Evolutionary conservation across 2,329 filamentous ascomycete genomes (phyloP).

Genomic region (Fusarium foetens): DNA sequence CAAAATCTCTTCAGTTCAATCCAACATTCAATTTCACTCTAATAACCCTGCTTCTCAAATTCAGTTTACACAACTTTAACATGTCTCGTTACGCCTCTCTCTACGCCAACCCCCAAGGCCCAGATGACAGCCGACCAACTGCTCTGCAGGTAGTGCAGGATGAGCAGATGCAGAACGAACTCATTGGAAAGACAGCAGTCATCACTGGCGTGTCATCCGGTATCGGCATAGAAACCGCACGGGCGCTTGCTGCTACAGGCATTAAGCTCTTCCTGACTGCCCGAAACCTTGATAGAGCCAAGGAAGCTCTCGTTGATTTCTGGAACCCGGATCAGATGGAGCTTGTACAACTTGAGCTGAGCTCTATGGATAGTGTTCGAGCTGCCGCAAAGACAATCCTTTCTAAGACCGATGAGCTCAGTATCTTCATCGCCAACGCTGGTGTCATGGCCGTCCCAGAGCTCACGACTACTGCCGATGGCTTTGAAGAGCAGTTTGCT

Average conservation of each 20-base stretch:
- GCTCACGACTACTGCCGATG: constrained; percentile 14
- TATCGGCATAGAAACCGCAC: constrained; percentile 56
- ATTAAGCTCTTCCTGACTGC: constrained; percentile 38
- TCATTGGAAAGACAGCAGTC: background rate
- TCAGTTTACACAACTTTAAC: background rate
- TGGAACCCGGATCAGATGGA: constrained; percentile 26
- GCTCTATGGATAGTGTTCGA: constrained; percentile 21
- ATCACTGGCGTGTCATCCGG: constrained; percentile 50
- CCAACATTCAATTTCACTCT: fast-evolving
- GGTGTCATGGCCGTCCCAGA: constrained; percentile 30
- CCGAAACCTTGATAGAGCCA: constrained; percentile 34
- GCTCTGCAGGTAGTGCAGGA: constrained; percentile 5
- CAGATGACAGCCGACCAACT: constrained; percentile 4
- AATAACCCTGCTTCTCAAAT: fast-evolving
- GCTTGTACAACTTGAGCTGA: constrained; percentile 38
- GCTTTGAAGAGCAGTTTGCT: constrained; percentile 30
- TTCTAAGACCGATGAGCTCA: background rate
- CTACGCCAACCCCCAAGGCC: background rate
- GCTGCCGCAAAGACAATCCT: background rate
- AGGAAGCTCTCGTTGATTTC: constrained; percentile 12
- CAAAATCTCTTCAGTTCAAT: background rate
- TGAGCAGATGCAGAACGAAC: background rate
- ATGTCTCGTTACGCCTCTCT: constrained; percentile 12
- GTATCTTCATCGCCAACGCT: constrained; percentile 36
- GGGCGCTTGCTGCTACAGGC: constrained; percentile 54